Base-by-base conservation (phyloP, 148 eudicot genomes). In the Persicaria maculosa region DNA sequence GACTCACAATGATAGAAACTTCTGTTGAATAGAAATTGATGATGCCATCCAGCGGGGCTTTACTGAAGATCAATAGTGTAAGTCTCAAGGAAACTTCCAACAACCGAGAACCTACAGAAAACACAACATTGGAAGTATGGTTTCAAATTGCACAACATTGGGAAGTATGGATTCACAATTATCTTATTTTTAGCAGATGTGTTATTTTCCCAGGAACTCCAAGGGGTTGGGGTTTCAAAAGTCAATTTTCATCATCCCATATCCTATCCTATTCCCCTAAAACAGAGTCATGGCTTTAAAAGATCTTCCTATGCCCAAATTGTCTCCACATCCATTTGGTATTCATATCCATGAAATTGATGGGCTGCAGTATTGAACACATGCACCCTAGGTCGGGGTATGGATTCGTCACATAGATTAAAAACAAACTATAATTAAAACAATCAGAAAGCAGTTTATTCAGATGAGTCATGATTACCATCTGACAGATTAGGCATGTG, bases 11-110 rank as follows among this genome's bases (percentile, higher is more conserved):
- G 61, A 50, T 74, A 70, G 90, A 79, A 71, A 94, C 74, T 76
- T 94, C 96, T 1, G 82, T 75, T 73, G 86, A 76, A 79, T 88
- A 83, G 74, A 77, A 80, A 8, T 68, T 80, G 43, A 79, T 73
- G 71, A 91, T 74, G 67, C 71, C 77, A 74, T 85, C 91, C 74
- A 80, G 64, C 0, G 96, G 74, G 59, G 84, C 76, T 58, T 84
- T 85, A 77, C 80, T 84, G 68, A 86, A 77, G 31, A 87, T 76
- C 76, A 90, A 83, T 57, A 85, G 87, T 59, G 89, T 71, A 50
- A 94, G 86, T 75, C 85, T 88, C 77, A 87, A 47, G 10, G 88
- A 84, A 77, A 86, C 81, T 79, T 94, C 89, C 77, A 89, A 57
- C 19, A 74, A 77, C 40, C 74, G 84, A 20, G 98, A 90, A 53